Evolutionary conservation across 176 grass and related monocot species (phyloP), one percentile per base, ranked within the genome.

Genomic region (Microstegium vimineum): DNA sequence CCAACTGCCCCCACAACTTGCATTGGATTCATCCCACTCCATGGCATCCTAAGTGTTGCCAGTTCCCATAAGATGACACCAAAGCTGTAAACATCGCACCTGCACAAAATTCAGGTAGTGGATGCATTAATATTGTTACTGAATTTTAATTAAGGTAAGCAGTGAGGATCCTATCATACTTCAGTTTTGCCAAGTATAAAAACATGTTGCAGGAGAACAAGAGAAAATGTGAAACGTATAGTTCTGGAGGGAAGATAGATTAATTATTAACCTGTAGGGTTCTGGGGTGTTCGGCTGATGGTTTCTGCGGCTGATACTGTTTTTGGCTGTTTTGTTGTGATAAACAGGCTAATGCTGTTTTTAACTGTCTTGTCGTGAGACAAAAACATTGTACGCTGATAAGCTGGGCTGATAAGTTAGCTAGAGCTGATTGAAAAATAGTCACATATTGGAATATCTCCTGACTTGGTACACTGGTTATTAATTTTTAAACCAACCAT

Each of bases 1-100:
- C 96, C 96, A 86, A 99, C 96, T 65, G 96, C 96, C 74, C 96
- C 96, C 31, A 99, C 96, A 3, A 99, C 96, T 75, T 99, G 96
- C 96, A 99, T 99, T 28, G 89, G 96, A 79, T 99, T 99, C 96
- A 99, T 99, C 75, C 96, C 96, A 66, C 79, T 34, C 96, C 96
- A 99, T 45, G 96, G 96, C 96, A 95, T 99, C 82, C 93, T 78
- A 76, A 95, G 80, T 28, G 96, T 99, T 66, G 96, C 93, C 33
- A 99, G 85, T 49, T 99, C 96, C 96, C 96, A 99, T 33, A 99
- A 85, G 78, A 99, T 99, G 49, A 99, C 96, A 30, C 96, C 96
- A 88, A 95, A 99, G 86, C 96, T 99, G 74, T 99, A 99, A 36
- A 99, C 87, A 62, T 99, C 96, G 7, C 96, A 99, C 81, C 96